phyloP scores from a whole-genome alignment of 805 yeast genomes.

The Saccharomycopsis malanga region DNA sequence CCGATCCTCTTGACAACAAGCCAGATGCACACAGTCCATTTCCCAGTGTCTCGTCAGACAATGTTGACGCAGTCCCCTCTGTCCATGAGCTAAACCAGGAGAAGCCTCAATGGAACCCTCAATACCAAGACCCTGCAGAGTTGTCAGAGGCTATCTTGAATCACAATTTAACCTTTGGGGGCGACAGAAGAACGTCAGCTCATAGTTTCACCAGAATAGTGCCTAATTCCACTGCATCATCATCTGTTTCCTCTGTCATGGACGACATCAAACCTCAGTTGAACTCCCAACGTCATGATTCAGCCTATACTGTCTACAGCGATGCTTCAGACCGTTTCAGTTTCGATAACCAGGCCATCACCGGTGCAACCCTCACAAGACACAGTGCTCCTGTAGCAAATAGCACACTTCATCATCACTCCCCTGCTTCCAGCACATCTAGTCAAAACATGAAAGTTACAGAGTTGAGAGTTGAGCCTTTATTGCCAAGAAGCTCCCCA shows the following conservation, averaged over 20 bases:
- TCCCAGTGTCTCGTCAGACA: neutral
- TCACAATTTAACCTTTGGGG: neutral
- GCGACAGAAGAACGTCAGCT: slow-evolving; percentile 12
- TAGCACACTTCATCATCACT: neutral
- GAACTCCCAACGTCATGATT: slow-evolving; percentile 6
- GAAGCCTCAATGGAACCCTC: slow-evolving; percentile 9
- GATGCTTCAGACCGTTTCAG: slow-evolving; percentile 19
- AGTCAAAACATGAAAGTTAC: slow-evolving; percentile 1
- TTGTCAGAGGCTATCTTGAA: neutral
- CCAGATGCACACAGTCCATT: too few species aligned
- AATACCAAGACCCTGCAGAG: slow-evolving; percentile 9
- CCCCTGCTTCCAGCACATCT: slow-evolving; percentile 11
- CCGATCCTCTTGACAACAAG: neutral
- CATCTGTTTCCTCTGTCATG: slow-evolving; percentile 1
- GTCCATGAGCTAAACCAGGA: neutral
- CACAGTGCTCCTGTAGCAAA: neutral
- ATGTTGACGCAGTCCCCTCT: neutral
- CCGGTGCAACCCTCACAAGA: neutral
- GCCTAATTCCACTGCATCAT: slow-evolving; percentile 3
- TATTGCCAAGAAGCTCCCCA: slow-evolving; percentile 11
- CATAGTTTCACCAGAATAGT: slow-evolving; percentile 7
- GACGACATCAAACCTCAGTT: slow-evolving; percentile 3
- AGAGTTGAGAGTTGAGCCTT: slow-evolving; percentile 13
- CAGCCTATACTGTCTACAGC: slow-evolving; percentile 15
- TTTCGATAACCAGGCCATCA: slow-evolving; percentile 10